These are phyloP conservation scores for Porphyra umbilicalis DNA, from an alignment of 31 red algal species.

Conservation along the genomic window DNA sequence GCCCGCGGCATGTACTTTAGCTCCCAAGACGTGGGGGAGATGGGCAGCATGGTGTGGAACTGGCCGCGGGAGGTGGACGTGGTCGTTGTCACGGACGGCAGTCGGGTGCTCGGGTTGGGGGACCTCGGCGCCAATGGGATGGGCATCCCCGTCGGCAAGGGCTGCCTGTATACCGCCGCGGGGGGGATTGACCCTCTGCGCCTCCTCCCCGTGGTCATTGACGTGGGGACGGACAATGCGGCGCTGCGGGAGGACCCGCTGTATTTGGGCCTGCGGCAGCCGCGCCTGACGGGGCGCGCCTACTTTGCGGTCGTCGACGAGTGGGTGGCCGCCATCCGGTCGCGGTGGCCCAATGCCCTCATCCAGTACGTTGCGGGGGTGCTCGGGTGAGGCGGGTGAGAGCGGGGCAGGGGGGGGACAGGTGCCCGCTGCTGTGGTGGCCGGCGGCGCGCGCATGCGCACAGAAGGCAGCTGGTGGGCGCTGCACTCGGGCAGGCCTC, in stretches of 20 bases:
- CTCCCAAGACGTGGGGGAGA: conserved; percentile 36
- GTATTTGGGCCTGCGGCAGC: conserved; percentile 58
- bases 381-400: not conserved
- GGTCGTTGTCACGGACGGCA: conserved; percentile 87
- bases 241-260: conserved; percentile 52
- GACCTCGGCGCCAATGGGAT: conserved; percentile 81
- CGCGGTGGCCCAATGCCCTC: conserved; percentile 68
- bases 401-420: not conserved
- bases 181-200: conserved; percentile 59
- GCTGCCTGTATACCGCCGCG: conserved; percentile 69
- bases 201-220: conserved; percentile 73
- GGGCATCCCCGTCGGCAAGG: conserved; percentile 90
- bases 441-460: too few relatives aligned
- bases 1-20: conserved; percentile 85
- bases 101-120: conserved; percentile 74
- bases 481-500: too few relatives aligned
- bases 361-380: conserved; percentile 21
- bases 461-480: too few relatives aligned
- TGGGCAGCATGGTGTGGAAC: conserved; percentile 77
- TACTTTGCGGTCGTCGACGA: conserved; percentile 80
- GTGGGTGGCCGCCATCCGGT: conserved; percentile 62
- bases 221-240: conserved; percentile 85
- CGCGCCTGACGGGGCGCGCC: conserved; percentile 43
- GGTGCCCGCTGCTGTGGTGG: too few relatives aligned
- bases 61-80: conserved; percentile 72